phyloP scores from a whole-genome alignment of 2,329 filamentous ascomycete species.

The Furcasterigmium furcatum region DNA sequence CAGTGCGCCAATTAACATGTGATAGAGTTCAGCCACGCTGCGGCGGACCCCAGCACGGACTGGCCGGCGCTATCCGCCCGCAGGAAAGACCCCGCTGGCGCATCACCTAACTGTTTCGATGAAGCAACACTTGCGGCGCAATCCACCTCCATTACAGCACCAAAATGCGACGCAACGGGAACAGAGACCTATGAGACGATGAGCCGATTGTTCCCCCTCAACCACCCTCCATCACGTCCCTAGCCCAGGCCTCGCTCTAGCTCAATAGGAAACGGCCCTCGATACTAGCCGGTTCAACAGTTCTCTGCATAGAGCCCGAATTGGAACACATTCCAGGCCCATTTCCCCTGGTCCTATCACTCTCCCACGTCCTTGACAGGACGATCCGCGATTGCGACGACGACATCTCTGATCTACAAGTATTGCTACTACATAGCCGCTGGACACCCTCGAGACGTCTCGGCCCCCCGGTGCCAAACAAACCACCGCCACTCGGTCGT shows the following conservation, averaged over 20 bases:
- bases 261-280: neutral
- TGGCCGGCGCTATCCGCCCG: neutral
- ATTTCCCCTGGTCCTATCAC: neutral
- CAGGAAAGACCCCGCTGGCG: neutral
- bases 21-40: slow-evolving; percentile 12
- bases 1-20: slow-evolving; percentile 8
- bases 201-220: too few species aligned
- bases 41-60: neutral
- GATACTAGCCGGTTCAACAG: neutral
- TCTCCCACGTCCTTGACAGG: too few species aligned
- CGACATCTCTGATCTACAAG: too few species aligned
- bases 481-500: too few species aligned
- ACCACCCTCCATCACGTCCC: neutral
- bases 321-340: neutral
- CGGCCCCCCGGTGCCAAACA: too few species aligned
- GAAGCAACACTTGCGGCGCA: neutral
- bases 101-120: neutral
- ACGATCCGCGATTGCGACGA: too few species aligned
- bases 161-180: too few species aligned
- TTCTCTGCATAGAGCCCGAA: neutral
- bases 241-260: neutral
- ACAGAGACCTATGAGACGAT: too few species aligned
- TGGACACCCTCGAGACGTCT: too few species aligned
- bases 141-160: too few species aligned
- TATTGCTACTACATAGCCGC: too few species aligned